A percentile compares a stretch with the other conserved stretches of the same genome.
phyloP scores from a whole-genome alignment of 116 monocot genomes.

The Phalaenopsis hybrid region DNA sequence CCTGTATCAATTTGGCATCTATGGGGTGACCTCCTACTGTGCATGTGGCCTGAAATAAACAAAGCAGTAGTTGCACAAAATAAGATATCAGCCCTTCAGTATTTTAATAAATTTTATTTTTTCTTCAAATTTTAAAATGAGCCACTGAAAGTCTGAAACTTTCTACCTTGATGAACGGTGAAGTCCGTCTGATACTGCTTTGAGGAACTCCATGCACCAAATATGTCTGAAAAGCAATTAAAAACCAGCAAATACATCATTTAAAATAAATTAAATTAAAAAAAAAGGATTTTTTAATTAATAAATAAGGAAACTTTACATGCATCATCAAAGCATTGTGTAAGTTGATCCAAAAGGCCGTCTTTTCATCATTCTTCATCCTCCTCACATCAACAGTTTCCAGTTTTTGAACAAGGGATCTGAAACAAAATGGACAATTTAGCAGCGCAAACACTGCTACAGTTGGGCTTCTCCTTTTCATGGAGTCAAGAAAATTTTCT shows the following conservation, averaged over 20 bases:
- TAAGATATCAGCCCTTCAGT: not conserved
- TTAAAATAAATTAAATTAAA: not conserved
- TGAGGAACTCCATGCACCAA: constrained; percentile 62
- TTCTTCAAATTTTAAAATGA: not conserved
- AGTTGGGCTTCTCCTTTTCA: too few species aligned
- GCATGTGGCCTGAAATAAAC: constrained; percentile 45
- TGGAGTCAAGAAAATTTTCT: too few species aligned
- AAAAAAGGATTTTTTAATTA: not conserved
- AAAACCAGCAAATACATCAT: not conserved
- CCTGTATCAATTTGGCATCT: constrained; percentile 56
- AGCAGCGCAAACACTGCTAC: too few species aligned
- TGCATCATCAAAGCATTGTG: constrained; percentile 94
- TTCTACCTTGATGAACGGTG: constrained; percentile 63
- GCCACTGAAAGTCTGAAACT: not conserved
- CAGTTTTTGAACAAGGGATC: constrained; percentile 47
- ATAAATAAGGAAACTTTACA: constrained; percentile 38
- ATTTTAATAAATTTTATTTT: not conserved
- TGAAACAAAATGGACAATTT: constrained; percentile 16
- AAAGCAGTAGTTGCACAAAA: not conserved
- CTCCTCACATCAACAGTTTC: constrained; percentile 66
- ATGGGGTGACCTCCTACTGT: constrained; percentile 56
- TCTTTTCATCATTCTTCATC: constrained; percentile 74
- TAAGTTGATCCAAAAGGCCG: constrained; percentile 94
- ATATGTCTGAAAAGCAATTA: constrained; percentile 51
- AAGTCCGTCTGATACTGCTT: constrained; percentile 50